Conservation (phyloP, 1,284 basidiomycete genomes). For the Ustilago tritici region DNA sequence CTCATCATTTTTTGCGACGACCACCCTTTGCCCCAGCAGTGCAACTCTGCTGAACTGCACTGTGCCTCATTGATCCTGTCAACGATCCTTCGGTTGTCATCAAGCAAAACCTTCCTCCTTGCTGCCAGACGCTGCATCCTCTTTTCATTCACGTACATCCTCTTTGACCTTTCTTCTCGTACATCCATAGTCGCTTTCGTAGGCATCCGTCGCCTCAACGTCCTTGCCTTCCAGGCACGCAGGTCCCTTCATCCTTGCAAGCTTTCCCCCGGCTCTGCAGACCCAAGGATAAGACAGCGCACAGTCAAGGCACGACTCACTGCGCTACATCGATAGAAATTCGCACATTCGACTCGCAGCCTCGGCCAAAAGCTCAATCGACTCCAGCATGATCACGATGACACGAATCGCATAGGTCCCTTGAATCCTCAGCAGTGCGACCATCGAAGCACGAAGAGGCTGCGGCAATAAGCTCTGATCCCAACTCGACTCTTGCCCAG, state of each 20-base stretch:
- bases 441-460: slow-evolving; percentile 1
- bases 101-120: background rate
- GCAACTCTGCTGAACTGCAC: background rate
- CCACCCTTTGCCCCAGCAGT: background rate
- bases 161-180: background rate
- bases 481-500: slow-evolving; percentile 2
- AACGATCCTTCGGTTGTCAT: slow-evolving; percentile 10
- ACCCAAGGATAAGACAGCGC: background rate
- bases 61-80: background rate
- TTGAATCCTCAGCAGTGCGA: background rate
- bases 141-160: background rate
- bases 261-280: background rate
- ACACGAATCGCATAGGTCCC: slow-evolving; percentile 1
- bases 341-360: background rate
- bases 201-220: background rate
- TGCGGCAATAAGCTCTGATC: background rate
- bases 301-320: background rate
- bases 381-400: slow-evolving; percentile 10
- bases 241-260: background rate
- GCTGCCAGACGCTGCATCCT: background rate
- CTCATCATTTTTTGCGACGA: background rate
- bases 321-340: background rate
- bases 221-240: slow-evolving; percentile 2
- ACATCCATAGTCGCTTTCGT: background rate
- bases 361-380: background rate